phyloP scores from a whole-genome alignment of 768 basidiomycete species.

The Suillus subaureus region DNA sequence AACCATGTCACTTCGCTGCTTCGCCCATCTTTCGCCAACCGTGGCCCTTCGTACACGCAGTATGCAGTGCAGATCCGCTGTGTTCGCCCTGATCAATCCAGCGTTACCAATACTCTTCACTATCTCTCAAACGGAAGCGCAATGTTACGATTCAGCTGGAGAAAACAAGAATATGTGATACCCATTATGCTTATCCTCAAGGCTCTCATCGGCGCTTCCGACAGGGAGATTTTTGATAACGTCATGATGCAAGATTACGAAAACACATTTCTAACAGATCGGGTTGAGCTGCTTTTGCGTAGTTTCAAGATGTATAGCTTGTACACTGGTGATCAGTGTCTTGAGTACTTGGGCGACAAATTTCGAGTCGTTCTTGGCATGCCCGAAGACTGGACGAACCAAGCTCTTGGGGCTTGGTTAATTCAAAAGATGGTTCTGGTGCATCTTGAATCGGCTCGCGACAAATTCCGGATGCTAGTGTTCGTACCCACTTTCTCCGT shows the following conservation, averaged over 20 bases:
- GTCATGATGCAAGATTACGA: slow-evolving; percentile 96
- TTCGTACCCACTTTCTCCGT: slow-evolving; percentile 43
- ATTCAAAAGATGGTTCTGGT: slow-evolving; percentile 87
- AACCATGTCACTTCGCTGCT: slow-evolving; percentile 94
- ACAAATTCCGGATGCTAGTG: slow-evolving; percentile 95
- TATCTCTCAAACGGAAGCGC: slow-evolving; percentile 96
- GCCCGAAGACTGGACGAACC: slow-evolving; percentile 93
- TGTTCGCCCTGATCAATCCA: slow-evolving; percentile 90
- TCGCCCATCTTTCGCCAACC: slow-evolving; percentile 88
- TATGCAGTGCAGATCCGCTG: slow-evolving; percentile 96
- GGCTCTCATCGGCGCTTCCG: slow-evolving; percentile 86
- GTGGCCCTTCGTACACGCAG: slow-evolving; percentile 93
- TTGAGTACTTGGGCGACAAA: slow-evolving; percentile 95
- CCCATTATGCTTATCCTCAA: slow-evolving; percentile 97
- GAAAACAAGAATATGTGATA: slow-evolving; percentile 98
- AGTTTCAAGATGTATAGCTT: slow-evolving; percentile 94
- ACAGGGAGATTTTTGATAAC: slow-evolving; percentile 96
- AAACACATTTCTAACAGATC: slow-evolving; percentile 96
- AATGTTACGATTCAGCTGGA: slow-evolving; percentile 95
- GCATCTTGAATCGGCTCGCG: slow-evolving; percentile 82
- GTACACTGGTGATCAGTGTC: slow-evolving; percentile 85
- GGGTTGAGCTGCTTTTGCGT: slow-evolving; percentile 89
- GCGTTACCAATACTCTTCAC: slow-evolving; percentile 94
- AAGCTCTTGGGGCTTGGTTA: slow-evolving; percentile 78
- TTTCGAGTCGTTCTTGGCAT: slow-evolving; percentile 89